Evolutionary conservation across 2,329 filamentous ascomycete species (phyloP), one percentile per base, ranked within the genome.

Genomic region (Parascedosporium putredinis): DNA sequence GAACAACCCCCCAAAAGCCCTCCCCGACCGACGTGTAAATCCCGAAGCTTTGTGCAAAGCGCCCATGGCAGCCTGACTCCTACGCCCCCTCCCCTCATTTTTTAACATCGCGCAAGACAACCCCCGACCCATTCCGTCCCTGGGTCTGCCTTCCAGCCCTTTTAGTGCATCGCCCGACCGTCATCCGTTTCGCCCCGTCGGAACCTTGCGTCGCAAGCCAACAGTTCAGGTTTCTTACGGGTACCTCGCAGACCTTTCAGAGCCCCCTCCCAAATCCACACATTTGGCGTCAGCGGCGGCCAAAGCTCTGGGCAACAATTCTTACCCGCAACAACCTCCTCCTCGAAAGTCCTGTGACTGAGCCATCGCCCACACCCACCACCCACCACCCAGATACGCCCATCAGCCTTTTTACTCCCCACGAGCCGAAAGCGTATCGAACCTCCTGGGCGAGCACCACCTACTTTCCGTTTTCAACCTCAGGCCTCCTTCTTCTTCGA

Each of bases 141-240:
- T n/a, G n/a, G n/a, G 23, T 31, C 27, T 31, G 12, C 27, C 16
- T 16, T 20, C 38, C 20, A 16, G 20, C 4, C 38, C n/a, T n/a
- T 20, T 20, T 42, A 42, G 38, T 20, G 38, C 38, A 16, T 20
- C 10, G n/a, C 38, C 38, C 38, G 23, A 20, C 38, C 38, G n/a
- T n/a, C n/a, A 42, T 42, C 38, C 8, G 23, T 42, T 22, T 42
- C 38, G 38, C 7, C 27, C 27, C 27, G 27, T 31, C 27, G 27
- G 27, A 31, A 12, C 33, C 38, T 42, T 42, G 38, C 23, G 38
- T 42, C 38, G 38, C 38, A 53, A 33, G 46, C 45, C 33, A 29
- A 42, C 27, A n/a, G n/a, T n/a, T n/a, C n/a, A n/a, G n/a, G 24
- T 42, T 36, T 23, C 45, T 33, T 31, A n/a, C n/a, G 34, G 16